Base-by-base conservation (phyloP, 1,139 yeast species). In the Fermentozyma sake region DNA sequence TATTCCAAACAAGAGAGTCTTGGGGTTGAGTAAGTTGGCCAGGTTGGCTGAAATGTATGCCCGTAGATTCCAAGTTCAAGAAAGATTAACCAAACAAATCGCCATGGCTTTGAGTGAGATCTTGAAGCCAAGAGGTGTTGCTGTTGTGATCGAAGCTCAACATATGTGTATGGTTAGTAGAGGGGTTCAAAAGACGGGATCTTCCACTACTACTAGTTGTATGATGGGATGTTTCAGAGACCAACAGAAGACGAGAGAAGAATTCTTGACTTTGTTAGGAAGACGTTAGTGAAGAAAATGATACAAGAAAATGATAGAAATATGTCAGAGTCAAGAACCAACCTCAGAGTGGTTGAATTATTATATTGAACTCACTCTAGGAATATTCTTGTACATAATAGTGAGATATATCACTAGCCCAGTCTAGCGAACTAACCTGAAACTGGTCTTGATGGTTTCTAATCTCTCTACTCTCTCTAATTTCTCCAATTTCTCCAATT, bases 111-210 rank as follows among this genome's bases (percentile, higher is more conserved):
- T 91, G 28, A 78, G 82, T 55, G 96, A 87, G 49, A 84, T 89
- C 36, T 67, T 91, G 46, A 80, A 82, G 50, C 98, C 99, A 11
- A 72, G 91, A 46, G 98, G 98, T 31, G 98, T 91, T 9, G 98
- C 97, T 1, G 98, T 91, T 21, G 96, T 91, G 14, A 87, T 91
- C 50, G 98, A 91, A 57, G 97, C 97, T 15, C 77, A 93, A 7
- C 99, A 91, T 53, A 91, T 93, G 98, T 91, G 99, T 58, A 91
- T 91, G 99, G 97, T 89, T 17, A 86, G 95, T 56, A 76, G 99
- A 51, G 99, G 99, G 27, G 87, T 91, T 14, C 96, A 91, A 55
- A 93, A 91, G 58, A 78, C 95, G 1, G 96, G 97, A 1, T 82
- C 95, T 12, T 74, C 85, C 15, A 91, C 99, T 3, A 79, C 91